Conservation (phyloP, 495 filamentous ascomycete species). For the Tuber melanosporum region DNA sequence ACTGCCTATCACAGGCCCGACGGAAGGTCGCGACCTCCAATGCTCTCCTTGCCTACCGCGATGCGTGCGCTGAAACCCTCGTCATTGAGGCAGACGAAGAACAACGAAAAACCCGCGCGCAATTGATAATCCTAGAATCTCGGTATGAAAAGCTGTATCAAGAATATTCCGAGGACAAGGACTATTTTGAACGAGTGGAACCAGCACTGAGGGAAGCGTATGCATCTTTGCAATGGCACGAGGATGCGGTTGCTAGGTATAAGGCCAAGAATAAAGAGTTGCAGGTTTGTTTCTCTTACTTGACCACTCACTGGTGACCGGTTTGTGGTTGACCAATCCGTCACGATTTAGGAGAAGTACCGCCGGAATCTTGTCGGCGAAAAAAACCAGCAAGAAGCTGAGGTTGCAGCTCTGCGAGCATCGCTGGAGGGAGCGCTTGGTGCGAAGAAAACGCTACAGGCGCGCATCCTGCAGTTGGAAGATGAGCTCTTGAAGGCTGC, state of each 20-base stretch:
- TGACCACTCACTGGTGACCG: not conserved
- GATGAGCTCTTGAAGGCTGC: constrained; percentile 43
- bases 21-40: constrained; percentile 32
- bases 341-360: constrained; percentile 13
- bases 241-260: constrained; percentile 3
- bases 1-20: constrained; percentile 17
- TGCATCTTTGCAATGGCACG: constrained; percentile 15
- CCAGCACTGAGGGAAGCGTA: constrained; percentile 37
- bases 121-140: constrained; percentile 30
- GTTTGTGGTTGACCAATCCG: not conserved
- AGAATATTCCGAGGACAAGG: constrained; percentile 12
- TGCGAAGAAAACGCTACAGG: constrained; percentile 65
- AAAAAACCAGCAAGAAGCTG: constrained; percentile 10
- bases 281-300: not conserved
- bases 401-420: constrained; percentile 52
- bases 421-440: constrained; percentile 55
- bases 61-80: constrained; percentile 21
- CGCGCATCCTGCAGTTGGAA: constrained; percentile 45
- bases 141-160: constrained; percentile 25
- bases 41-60: constrained; percentile 25
- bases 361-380: not conserved
- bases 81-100: constrained; percentile 30
- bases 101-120: constrained; percentile 24
- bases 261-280: constrained; percentile 11
- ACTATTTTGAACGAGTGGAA: constrained; percentile 42